Evolutionary conservation across 1,284 basidiomycete species (phyloP).

Genomic region (Agroathelia rolfsii): DNA sequence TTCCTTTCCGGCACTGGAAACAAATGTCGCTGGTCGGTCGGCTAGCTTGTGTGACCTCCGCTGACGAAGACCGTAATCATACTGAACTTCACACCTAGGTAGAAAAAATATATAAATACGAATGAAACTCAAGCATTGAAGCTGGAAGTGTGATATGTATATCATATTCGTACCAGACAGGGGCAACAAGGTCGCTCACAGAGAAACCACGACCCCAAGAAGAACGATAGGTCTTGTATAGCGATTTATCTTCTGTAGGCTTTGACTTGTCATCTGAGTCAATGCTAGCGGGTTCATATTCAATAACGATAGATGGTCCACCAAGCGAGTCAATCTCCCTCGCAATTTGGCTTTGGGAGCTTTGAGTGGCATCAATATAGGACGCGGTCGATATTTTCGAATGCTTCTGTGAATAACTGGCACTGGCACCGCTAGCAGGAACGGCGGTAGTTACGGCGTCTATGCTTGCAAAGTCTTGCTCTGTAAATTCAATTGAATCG

Average conservation of each 20-base stretch:
- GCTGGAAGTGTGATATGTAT: slow-evolving; percentile 1
- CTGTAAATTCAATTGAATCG: slow-evolving; percentile 47
- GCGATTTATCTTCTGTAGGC: slow-evolving; percentile 29
- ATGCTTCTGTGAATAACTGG: neutral
- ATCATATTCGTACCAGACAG: slow-evolving; percentile 39
- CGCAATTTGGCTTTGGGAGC: neutral
- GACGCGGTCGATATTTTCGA: slow-evolving; percentile 12
- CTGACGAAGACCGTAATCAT: slow-evolving; percentile 61
- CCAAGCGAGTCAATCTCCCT: neutral
- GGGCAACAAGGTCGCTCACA: slow-evolving; percentile 41
- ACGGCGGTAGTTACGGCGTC: slow-evolving; percentile 27
- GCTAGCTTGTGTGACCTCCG: slow-evolving; percentile 42
- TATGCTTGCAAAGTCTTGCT: slow-evolving; percentile 42
- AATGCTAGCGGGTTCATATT: slow-evolving; percentile 1
- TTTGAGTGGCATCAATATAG: neutral
- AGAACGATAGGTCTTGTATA: too few species aligned
- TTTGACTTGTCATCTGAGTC: slow-evolving; percentile 8
- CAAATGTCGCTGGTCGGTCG: slow-evolving; percentile 51
- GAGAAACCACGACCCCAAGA: slow-evolving; percentile 27
- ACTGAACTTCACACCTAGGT: slow-evolving; percentile 69
- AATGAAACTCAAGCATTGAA: slow-evolving; percentile 4
- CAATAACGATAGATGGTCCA: slow-evolving; percentile 9
- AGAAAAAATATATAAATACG: neutral
- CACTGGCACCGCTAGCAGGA: slow-evolving; percentile 10
- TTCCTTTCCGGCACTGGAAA: slow-evolving; percentile 51